Conservation (phyloP, 2,329 filamentous ascomycete genomes). For the Blastomyces emzantsi region DNA sequence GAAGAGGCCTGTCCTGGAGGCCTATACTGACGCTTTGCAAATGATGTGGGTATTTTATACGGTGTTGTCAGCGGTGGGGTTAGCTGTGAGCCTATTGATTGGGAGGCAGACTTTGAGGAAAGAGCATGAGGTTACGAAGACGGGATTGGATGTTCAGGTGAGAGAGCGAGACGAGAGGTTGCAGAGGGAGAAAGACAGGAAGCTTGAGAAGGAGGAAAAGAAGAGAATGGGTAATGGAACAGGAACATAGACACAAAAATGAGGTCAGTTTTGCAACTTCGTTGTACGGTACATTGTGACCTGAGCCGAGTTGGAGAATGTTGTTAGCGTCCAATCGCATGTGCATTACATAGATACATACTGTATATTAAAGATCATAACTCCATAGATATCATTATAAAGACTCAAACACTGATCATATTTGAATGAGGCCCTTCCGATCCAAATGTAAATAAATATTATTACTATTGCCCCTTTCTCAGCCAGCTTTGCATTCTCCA, state of each 20-base stretch:
- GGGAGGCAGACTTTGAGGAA: slow-evolving; percentile 31
- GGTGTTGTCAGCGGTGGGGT: slow-evolving; percentile 27
- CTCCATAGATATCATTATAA: neutral
- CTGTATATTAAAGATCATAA: neutral
- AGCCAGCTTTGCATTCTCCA: too few relatives aligned
- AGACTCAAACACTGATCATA: slow-evolving; percentile 26
- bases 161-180: slow-evolving; percentile 31
- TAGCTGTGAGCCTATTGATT: slow-evolving; percentile 35
- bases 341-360: neutral
- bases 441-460: neutral
- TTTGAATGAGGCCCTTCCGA: slow-evolving; percentile 20
- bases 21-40: slow-evolving; percentile 37
- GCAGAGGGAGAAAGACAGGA: slow-evolving; percentile 18
- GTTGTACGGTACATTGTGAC: neutral
- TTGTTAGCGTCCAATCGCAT: neutral
- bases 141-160: slow-evolving; percentile 39
- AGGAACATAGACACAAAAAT: neutral
- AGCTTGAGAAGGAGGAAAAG: slow-evolving; percentile 11
- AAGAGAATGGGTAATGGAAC: slow-evolving; percentile 14
- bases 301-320: neutral
- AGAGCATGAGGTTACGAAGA: slow-evolving; percentile 37
- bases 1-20: slow-evolving; percentile 30
- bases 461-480: too few relatives aligned
- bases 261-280: neutral
- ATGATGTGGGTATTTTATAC: slow-evolving; percentile 47